These are phyloP conservation scores for Capsicum rhomboideum DNA, from an alignment of 257 asterid species.

Conservation along the genomic window DNA sequence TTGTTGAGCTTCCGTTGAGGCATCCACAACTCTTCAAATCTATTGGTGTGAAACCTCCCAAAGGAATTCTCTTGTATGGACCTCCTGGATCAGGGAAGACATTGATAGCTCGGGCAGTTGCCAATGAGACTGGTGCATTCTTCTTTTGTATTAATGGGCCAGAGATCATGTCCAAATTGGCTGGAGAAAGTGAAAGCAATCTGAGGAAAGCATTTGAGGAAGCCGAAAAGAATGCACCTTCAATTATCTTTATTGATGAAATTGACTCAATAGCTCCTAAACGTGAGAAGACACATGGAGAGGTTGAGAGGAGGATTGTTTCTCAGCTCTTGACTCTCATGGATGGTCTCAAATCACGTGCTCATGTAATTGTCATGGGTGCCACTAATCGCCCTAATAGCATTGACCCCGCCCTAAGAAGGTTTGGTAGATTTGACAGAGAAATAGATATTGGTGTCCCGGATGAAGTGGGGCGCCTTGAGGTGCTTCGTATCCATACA, in stretches of 20 bases:
- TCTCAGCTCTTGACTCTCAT: conserved; percentile 89
- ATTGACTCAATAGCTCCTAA: conserved; percentile 94
- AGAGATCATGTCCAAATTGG: conserved; percentile 85
- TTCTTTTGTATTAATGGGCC: conserved; percentile 89
- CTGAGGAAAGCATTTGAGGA: conserved; percentile 93
- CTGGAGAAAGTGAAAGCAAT: conserved; percentile 93
- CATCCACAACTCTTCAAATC: conserved; percentile 89
- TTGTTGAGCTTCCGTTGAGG: conserved; percentile 79
- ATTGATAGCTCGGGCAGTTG: conserved; percentile 82
- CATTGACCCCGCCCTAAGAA: conserved; percentile 84
- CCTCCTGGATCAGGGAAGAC: conserved; percentile 96
- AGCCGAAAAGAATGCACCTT: conserved; percentile 95
- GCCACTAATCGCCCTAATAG: conserved; percentile 93
- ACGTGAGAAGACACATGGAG: conserved; percentile 86
- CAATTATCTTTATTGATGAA: conserved; percentile 83
- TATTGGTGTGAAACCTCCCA: conserved; percentile 85
- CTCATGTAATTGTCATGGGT: conserved; percentile 91
- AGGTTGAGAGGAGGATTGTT: conserved; percentile 93
- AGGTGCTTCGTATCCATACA: conserved; percentile 83
- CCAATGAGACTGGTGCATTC: conserved; percentile 92
- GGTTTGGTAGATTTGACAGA: conserved; percentile 92
- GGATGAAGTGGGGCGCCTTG: conserved; percentile 95
- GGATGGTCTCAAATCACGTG: conserved; percentile 89
- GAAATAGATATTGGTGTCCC: conserved; percentile 94
- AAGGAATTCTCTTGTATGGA: conserved; percentile 74